Base-by-base conservation (phyloP, 495 filamentous ascomycete species). In the Viridothelium virens region DNA sequence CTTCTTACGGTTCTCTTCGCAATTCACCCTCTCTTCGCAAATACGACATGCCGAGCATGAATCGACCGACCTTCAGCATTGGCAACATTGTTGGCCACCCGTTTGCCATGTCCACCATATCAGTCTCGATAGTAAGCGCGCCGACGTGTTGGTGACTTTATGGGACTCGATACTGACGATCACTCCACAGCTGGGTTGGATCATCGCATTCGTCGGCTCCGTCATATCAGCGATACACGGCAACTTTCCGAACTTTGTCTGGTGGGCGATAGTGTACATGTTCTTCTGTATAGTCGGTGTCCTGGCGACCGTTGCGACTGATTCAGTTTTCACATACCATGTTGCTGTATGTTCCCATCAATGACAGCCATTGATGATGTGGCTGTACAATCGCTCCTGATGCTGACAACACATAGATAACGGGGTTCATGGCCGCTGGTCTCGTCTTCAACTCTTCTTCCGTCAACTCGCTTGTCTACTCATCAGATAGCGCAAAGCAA, bases 51-150 rank as follows among this genome's bases (percentile, higher is more conserved):
- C 53, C 53, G 25, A 59, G 25, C 31, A 59, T 59, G 53, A 59
- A 59, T 59, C 53, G 53, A 36, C 53, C 53, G 53, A 75, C 84
- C 72, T 86, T 95, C 71, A 88, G 84, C 69, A 77, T 91, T 74
- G 91, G 90, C 72, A 92, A 96, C 76, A 90, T 97, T 64, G 80
- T 97, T 61, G 94, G 94, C 70, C 93, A 97, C 79, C 95, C 95
- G 2, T 97, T 99, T 79, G 92, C 94, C 62, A 84, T 97, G 48
- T 91, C 92, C 50, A 99, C 94, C 16, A 84, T 94, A 48, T 96
- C 91, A 37, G 96, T 99, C 77, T 86, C 92, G 65, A 81, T 89
- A 68, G 92, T 96, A 85, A 76, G 91, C 84, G 25, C 25, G 18
- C 14, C 18, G 11, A 3, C 34, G 41, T 44, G 25, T 25, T 31